Evolutionary conservation across 1,139 yeast genomes (phyloP), one percentile per base, ranked within the genome.

Genomic region (Magnusiomyces magnusii): DNA sequence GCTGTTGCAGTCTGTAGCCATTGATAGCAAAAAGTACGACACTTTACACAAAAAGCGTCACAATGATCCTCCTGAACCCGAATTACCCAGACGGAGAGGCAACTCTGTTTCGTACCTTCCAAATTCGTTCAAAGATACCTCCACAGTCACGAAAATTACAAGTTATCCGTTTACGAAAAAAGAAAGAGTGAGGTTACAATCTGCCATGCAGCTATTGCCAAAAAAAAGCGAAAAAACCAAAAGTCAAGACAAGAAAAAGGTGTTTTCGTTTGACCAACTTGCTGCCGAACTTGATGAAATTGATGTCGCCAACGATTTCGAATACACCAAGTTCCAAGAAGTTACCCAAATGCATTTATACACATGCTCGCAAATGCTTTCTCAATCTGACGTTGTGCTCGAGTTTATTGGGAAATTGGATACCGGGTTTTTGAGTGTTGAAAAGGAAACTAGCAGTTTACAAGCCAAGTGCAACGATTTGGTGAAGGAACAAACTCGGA

Each of bases 371-470:
- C 58, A 63, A 1, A 75, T 85, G 55, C 70, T 80, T 0, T 62
- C 61, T 0, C 80, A 80, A 54, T 75, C 85, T 0, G 73, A 73
- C 21, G 62, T 66, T 0, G 76, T 85, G 3, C 70, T 81, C 25
- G 65, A 64, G 1, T 73, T 76, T 28, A 72, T 85, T 50, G 75
- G 78, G 39, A 69, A 73, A 0, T 72, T 86, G 58, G 75, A 82
- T 9, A 58, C 66, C 1, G 82, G 81, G 53, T 84, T 85, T 67
- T 79, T 79, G 59, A 75, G 78, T 24, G 88, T 87, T 3, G 75
- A 82, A 3, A 71, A 73, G 39, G 87, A 85, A 61, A 86, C 95
- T 0, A 71, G 74, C 39, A 86, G 83, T 34, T 86, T 87, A 68
- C 90, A 86, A 65, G 69, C 73, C 1, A 79, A 82, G 58, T 81